These are phyloP conservation scores for Kodamaea ohmeri DNA, from an alignment of 1,139 yeast species.

Conservation along the genomic window DNA sequence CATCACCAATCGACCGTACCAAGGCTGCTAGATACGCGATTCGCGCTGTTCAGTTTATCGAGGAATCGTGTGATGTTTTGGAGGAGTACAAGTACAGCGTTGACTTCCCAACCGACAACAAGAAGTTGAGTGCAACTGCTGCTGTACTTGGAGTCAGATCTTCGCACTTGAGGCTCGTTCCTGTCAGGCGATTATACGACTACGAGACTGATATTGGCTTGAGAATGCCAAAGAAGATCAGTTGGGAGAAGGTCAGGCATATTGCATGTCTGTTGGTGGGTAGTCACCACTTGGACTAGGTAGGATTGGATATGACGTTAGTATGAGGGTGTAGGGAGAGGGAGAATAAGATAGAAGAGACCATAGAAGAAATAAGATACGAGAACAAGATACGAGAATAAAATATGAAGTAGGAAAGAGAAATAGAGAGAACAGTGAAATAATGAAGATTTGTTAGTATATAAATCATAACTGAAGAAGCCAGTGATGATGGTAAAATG, in stretches of 20 bases:
- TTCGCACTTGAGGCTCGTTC: conserved; percentile 70
- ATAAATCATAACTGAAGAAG: background rate
- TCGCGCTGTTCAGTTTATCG: conserved; percentile 68
- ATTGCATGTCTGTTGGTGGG: conserved; percentile 67
- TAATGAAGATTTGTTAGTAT: background rate
- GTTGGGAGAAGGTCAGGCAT: conserved; percentile 74
- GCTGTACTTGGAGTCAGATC: conserved; percentile 83
- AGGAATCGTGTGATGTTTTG: conserved; percentile 34
- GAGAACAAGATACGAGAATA: background rate
- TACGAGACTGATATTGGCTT: conserved; percentile 74
- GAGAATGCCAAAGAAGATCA: conserved; percentile 87
- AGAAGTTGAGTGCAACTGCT: conserved; percentile 56
- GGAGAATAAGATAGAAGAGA: background rate
- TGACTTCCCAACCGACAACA: conserved; percentile 36
- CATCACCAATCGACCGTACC: conserved; percentile 75
- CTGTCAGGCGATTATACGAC: conserved; percentile 75
- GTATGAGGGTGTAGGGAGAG: too few species aligned
- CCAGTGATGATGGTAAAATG: background rate
- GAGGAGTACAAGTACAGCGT: conserved; percentile 25
- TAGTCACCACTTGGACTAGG: conserved; percentile 1
- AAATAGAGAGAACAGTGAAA: background rate
- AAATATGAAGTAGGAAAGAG: background rate
- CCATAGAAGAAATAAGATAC: background rate
- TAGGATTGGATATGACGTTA: too few species aligned
- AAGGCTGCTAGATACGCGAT: conserved; percentile 69